Evolutionary conservation across 106 monocot genomes (phyloP), one percentile per base, ranked within the genome.

Genomic region (Iris macrosiphon): DNA sequence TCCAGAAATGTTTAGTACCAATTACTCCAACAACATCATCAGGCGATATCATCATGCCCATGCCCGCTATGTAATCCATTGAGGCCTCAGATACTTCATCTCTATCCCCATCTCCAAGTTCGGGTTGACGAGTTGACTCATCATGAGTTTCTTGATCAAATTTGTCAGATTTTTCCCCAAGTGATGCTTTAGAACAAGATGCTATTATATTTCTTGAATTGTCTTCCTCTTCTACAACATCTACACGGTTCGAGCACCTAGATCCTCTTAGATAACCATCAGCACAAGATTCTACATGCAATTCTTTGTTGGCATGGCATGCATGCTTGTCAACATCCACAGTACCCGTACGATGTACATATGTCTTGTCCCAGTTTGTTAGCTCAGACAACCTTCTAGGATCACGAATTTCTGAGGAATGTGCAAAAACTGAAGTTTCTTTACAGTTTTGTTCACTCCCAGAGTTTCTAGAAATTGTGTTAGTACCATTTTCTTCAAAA

Each of bases 1-100:
- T 81, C 81, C 81, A 81, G 26, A 81, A 81, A 9, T 81, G 68
- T 38, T 76, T 81, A 22, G 67, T 54, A 42, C 76, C 81, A 23
- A 81, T 81, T 25, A 64, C 52, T 14, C 72, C 75, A 39, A 64
- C 81, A 38, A 81, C 75, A 64, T 72, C 72, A 65, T 81, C 71
- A 53, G 81, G 81, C 52, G 65, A 70, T 55, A 55, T 37, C 18
- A 20, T 7, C 26, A 72, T 46, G 24, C 45, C 51, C 17, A 54
- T 23, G 4, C 40, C 55, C 32, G 62, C 30, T 18, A 42, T 44
- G 18, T 68, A 72, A 15, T 72, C 38, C 32, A 63, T 60, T 3
- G 53, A 63, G 4, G 62, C 48, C 20, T 76, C 75, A 49, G 52
- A 76, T 13, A 29, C 53, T 15, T 64, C 72, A 47, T 39, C 49